These are phyloP conservation scores for Suillus variegatus DNA, from an alignment of 768 basidiomycete species.

Conservation along the genomic window DNA sequence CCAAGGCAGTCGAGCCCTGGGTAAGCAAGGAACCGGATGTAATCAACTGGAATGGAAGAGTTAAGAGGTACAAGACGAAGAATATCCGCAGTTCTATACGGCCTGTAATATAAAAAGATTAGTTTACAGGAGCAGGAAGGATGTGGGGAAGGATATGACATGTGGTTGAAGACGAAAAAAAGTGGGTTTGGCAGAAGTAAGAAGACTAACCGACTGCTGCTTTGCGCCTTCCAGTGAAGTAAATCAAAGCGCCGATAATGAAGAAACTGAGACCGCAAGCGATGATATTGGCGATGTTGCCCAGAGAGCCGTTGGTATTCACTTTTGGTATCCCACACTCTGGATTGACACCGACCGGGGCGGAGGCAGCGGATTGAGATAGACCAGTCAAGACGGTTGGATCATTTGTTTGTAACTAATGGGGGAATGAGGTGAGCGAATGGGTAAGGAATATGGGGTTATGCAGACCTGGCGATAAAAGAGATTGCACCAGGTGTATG, in stretches of 20 bases:
- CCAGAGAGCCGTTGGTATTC: slow-evolving; percentile 59
- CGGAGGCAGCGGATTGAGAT: slow-evolving; percentile 47
- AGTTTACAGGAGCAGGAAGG: slow-evolving; percentile 7
- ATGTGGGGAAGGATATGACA: neutral
- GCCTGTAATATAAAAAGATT: slow-evolving; percentile 36
- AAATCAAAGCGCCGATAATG: slow-evolving; percentile 57
- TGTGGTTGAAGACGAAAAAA: neutral
- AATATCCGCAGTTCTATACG: slow-evolving; percentile 73
- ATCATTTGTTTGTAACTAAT: slow-evolving; percentile 42
- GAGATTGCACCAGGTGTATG: slow-evolving; percentile 92
- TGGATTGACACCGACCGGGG: slow-evolving; percentile 84
- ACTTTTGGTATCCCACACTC: slow-evolving; percentile 74
- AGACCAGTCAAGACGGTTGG: slow-evolving; percentile 37
- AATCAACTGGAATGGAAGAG: slow-evolving; percentile 77
- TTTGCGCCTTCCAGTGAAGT: slow-evolving; percentile 60
- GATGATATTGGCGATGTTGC: slow-evolving; percentile 86
- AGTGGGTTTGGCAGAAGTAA: neutral
- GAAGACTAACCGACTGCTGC: slow-evolving; percentile 81
- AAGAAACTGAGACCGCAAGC: slow-evolving; percentile 75
- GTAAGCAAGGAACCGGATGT: slow-evolving; percentile 77
- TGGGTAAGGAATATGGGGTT: slow-evolving; percentile 12
- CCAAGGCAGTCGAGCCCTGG: slow-evolving; percentile 74
- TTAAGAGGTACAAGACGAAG: slow-evolving; percentile 65
- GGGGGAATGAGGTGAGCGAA: slow-evolving; percentile 24
- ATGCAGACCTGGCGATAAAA: slow-evolving; percentile 81